Evolutionary conservation across 495 filamentous ascomycete genomes (phyloP), one percentile per base, ranked within the genome.

Genomic region (Aspergillus sclerotioniger): DNA sequence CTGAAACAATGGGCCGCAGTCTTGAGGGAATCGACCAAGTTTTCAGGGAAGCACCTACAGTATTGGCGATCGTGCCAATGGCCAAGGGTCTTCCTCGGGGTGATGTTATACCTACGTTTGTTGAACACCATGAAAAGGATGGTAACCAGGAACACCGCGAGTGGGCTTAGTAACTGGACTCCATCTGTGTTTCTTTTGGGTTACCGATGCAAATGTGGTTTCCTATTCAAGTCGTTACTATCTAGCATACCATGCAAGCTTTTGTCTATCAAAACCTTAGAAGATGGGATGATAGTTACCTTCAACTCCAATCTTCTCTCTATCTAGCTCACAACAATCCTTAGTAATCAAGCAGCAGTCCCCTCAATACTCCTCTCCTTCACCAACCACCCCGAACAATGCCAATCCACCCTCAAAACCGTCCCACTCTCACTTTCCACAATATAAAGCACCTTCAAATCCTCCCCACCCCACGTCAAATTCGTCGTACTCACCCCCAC

Each of bases 1-100:
- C 83, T 0, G 84, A 86, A 65, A 87, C 84, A 3, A 78, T 78
- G 13, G 79, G 78, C 57, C 80, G 84, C 29, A 80, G 76, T 3
- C 72, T 87, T n/a, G 84, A 87, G 62, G 82, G 85, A 64, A 81
- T 87, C 71, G 84, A 87, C 63, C 64, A 63, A 56, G 84, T 87
- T 54, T 87, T 87, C 74, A 74, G 74, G 56, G 84, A 84, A 60
- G 56, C 56, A 25, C 28, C 56, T 0, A 51, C 56, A 1, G 43
- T 58, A 10, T 43, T 7, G 52, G 35, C 43, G 1, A 54, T 54
- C 19, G 53, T 51, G 21, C 53, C 43, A 33, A 60, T 60, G 58
- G 58, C 58, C 12, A n/a, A 37, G 37, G 3, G 3, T 1, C 19
- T 54, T 12, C 52, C 52, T 15, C 19, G 17, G 5, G 3, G 13